Conservation (phyloP, 176 grass and related monocot species). For the Cenchrus americanus region DNA sequence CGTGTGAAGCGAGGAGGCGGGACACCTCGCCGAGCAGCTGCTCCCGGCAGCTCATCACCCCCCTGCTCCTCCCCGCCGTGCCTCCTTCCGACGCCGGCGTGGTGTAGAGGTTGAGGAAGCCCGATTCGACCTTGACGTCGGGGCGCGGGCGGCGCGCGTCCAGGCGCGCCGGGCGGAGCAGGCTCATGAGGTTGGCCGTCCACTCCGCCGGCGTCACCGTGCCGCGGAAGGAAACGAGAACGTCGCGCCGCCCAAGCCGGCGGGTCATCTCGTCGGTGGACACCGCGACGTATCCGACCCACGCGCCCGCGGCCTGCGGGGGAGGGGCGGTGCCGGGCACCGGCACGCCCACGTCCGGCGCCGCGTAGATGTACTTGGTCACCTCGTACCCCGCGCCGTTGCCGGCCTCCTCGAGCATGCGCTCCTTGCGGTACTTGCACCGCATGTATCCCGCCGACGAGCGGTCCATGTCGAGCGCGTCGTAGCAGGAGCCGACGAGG, state of each 20-base stretch:
- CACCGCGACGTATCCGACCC: constrained; percentile 79
- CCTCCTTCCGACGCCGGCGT: constrained; percentile 44
- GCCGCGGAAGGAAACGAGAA: constrained; percentile 76
- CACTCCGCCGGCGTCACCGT: constrained; percentile 77
- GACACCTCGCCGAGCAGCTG: constrained; percentile 82
- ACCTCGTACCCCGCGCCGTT: constrained; percentile 58
- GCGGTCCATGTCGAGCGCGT: constrained; percentile 64
- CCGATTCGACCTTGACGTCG: constrained; percentile 82
- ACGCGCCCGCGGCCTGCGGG: constrained; percentile 36
- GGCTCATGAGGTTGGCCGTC: constrained; percentile 87
- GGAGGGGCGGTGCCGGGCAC: constrained; percentile 6
- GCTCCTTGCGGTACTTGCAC: constrained; percentile 59
- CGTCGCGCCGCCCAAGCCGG: constrained; percentile 64
- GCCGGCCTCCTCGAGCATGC: constrained; percentile 58
- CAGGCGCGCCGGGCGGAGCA: constrained; percentile 61
- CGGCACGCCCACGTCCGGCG: constrained; percentile 51
- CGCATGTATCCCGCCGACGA: constrained; percentile 60
- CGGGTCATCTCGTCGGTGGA: constrained; percentile 59
- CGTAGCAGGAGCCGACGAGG: constrained; percentile 74
- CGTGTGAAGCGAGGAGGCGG: constrained; percentile 38
- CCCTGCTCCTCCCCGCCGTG: background rate
- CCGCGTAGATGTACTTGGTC: constrained; percentile 67
- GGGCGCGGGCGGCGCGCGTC: constrained; percentile 57
- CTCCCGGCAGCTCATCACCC: constrained; percentile 68
- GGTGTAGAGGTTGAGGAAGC: constrained; percentile 89